A percentile compares a stretch with the other conserved stretches of the same genome.
Evolutionary conservation across 2,329 filamentous ascomycete species (phyloP).

Genomic region (Penicillium sp.): DNA sequence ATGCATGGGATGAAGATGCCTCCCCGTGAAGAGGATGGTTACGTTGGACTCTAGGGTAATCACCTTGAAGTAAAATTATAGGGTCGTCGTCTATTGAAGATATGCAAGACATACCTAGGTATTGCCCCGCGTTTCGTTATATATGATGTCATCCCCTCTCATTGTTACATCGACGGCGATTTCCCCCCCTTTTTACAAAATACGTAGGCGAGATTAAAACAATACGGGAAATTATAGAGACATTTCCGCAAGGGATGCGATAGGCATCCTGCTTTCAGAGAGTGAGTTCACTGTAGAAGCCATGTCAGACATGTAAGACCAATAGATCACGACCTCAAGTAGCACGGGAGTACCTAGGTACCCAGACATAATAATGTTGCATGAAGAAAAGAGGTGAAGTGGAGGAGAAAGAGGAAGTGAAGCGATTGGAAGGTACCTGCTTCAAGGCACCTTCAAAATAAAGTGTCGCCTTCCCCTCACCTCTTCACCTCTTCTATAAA

Average conservation of each 20-base stretch:
- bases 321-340: not conserved
- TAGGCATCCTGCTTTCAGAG: not conserved
- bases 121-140: not conserved
- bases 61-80: not conserved
- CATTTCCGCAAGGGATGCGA: not conserved
- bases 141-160: conserved; percentile 1
- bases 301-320: not conserved
- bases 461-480: not conserved
- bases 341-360: not conserved
- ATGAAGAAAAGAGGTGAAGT: not conserved
- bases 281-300: not conserved
- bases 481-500: not conserved
- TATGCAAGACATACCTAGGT: not conserved
- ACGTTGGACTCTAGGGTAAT: conserved; percentile 23
- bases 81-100: not conserved
- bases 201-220: not conserved
- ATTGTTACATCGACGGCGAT: not conserved
- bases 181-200: not conserved
- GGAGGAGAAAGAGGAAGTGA: not conserved
- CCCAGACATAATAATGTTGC: no score
- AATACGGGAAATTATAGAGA: not conserved
- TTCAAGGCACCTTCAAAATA: conserved; percentile 1
- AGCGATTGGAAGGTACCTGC: conserved; percentile 7
- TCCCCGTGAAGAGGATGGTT: conserved; percentile 28
- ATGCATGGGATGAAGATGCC: conserved; percentile 62